Conservation (phyloP, 805 yeast species). For the Lachancea nothofagi region DNA sequence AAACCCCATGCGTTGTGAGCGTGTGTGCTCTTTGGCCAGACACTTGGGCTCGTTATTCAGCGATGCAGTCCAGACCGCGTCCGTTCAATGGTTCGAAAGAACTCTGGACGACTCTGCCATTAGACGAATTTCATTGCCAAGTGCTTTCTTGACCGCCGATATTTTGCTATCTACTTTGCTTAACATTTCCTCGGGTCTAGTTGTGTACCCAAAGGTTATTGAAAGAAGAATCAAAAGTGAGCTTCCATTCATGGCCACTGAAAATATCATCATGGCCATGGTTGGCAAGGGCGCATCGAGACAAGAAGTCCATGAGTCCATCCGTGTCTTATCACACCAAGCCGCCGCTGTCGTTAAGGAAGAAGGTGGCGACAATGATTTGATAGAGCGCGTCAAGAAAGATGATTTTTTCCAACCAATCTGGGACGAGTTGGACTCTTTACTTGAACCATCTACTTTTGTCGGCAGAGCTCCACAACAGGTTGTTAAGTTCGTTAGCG, state of each 20-base stretch:
- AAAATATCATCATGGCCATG: conserved; percentile 99
- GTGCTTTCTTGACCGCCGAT: conserved; percentile 95
- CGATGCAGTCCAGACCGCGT: conserved; percentile 94
- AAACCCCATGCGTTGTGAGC: conserved; percentile 98
- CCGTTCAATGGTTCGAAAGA: conserved; percentile 99
- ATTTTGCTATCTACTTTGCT: conserved; percentile 81
- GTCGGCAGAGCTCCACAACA: conserved; percentile 99
- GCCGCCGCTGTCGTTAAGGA: conserved; percentile 97
- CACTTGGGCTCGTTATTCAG: conserved; percentile 86
- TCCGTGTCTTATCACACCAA: conserved; percentile 93
- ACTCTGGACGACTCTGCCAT: conserved; percentile 97
- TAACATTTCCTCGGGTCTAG: conserved; percentile 91
- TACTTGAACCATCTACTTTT: conserved; percentile 89
- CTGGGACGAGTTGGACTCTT: conserved; percentile 70
- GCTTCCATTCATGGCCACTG: conserved; percentile 99
- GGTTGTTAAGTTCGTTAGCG: conserved; percentile 84
- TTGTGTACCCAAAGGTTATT: conserved; percentile 97
- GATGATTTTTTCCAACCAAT: conserved; percentile 84
- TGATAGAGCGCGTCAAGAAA: conserved; percentile 77
- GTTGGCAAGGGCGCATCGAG: conserved; percentile 96
- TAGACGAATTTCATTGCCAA: conserved; percentile 93
- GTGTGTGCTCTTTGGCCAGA: conserved; percentile 97
- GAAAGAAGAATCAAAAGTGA: conserved; percentile 93
- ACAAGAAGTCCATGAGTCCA: conserved; percentile 97
- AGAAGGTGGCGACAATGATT: conserved; percentile 97